Evolutionary conservation across 2,329 filamentous ascomycete genomes (phyloP).

Genomic region (Microsporum canis): DNA sequence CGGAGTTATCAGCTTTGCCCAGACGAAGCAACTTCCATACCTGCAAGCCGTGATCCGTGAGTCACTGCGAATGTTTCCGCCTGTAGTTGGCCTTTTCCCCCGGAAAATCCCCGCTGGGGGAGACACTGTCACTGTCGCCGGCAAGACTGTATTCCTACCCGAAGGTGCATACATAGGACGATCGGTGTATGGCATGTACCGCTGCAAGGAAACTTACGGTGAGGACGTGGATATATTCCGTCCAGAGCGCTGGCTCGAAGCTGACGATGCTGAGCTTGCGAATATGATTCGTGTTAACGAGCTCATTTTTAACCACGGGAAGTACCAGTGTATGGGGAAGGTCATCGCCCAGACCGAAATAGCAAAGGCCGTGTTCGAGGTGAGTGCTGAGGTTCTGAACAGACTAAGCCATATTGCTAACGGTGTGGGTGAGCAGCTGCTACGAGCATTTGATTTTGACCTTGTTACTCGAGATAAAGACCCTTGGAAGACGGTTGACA

Average conservation of each 20-base stretch:
- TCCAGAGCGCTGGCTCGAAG: slow-evolving; percentile 40
- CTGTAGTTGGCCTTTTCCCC: slow-evolving; percentile 30
- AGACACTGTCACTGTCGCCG: slow-evolving; percentile 20
- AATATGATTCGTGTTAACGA: slow-evolving; percentile 4
- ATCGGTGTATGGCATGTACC: slow-evolving; percentile 34
- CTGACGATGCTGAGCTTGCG: background rate
- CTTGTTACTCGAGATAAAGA: background rate
- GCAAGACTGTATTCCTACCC: slow-evolving; percentile 34
- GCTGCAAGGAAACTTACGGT: slow-evolving; percentile 20
- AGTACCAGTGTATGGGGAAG: slow-evolving; percentile 4
- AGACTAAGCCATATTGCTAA: background rate
- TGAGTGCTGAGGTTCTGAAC: background rate
- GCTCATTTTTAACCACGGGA: slow-evolving; percentile 4
- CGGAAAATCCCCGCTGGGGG: slow-evolving; percentile 30
- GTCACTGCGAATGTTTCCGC: slow-evolving; percentile 20
- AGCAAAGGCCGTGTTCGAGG: slow-evolving; percentile 6
- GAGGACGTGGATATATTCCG: slow-evolving; percentile 33
- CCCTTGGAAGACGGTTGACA: background rate
- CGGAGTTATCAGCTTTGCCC: background rate
- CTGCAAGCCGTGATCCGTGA: slow-evolving; percentile 22
- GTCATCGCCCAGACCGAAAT: slow-evolving; percentile 8
- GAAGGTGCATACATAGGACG: slow-evolving; percentile 38
- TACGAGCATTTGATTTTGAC: background rate
- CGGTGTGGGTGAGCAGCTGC: background rate
- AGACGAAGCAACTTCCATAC: slow-evolving; percentile 16